These are phyloP conservation scores for Phytophthora pistaciae DNA, from an alignment of 352 stramenopile genomes.

Conservation along the genomic window DNA sequence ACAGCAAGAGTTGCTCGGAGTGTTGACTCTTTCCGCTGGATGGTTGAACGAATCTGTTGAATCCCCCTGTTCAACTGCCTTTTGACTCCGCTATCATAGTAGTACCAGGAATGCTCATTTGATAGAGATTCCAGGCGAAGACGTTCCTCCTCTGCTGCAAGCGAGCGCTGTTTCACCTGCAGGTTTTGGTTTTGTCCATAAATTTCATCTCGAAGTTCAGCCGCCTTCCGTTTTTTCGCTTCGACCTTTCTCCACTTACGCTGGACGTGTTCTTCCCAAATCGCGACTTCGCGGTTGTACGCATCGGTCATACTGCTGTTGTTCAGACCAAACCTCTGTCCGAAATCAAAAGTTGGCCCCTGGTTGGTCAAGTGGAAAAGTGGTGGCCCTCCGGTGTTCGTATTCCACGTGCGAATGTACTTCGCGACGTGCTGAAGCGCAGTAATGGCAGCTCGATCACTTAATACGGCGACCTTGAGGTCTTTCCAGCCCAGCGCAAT, in stretches of 20 bases:
- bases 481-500: slow-evolving; percentile 53
- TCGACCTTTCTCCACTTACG: slow-evolving; percentile 24
- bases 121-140: not conserved
- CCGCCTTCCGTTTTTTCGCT: slow-evolving; percentile 24
- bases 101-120: too few relatives aligned
- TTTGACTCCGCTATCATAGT: not conserved
- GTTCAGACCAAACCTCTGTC: slow-evolving; percentile 20
- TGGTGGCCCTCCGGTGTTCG: not conserved
- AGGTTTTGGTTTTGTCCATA: not conserved
- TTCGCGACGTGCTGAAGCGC: slow-evolving; percentile 39
- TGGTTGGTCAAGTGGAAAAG: slow-evolving; percentile 59
- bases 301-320: slow-evolving; percentile 15
- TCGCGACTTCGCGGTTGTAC: slow-evolving; percentile 14
- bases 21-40: not conserved
- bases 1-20: slow-evolving; percentile 27
- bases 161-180: not conserved
- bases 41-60: too few relatives aligned
- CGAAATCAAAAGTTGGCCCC: slow-evolving; percentile 52
- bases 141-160: not conserved
- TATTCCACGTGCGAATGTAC: slow-evolving; percentile 58
- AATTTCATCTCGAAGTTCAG: slow-evolving; percentile 12
- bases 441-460: slow-evolving; percentile 32
- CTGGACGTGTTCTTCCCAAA: slow-evolving; percentile 26
- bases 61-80: not conserved
- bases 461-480: slow-evolving; percentile 46